These are phyloP conservation scores for Caryocar brasiliense DNA, from an alignment of 441 rosid genomes.

Conservation along the genomic window DNA sequence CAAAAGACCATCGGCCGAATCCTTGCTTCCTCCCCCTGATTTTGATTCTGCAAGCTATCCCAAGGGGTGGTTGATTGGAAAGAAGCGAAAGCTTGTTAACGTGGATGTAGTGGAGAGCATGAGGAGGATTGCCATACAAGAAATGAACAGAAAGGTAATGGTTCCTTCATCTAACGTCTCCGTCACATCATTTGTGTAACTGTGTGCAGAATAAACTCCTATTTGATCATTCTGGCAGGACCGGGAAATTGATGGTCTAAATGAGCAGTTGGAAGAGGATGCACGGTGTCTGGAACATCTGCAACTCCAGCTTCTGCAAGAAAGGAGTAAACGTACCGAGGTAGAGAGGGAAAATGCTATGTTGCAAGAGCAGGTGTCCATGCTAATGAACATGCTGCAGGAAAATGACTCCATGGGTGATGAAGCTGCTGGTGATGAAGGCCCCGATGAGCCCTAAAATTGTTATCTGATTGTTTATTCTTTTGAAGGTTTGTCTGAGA, in stretches of 20 bases:
- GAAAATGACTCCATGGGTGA: slow-evolving; percentile 45
- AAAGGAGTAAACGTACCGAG: slow-evolving; percentile 64
- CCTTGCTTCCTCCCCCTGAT: slow-evolving; percentile 85
- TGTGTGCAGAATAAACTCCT: not conserved
- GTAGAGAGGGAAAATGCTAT: slow-evolving; percentile 72
- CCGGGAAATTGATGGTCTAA: slow-evolving; percentile 75
- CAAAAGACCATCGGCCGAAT: slow-evolving; percentile 46
- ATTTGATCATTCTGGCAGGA: slow-evolving; percentile 39
- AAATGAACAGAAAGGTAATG: slow-evolving; percentile 88
- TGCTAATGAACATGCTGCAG: slow-evolving; percentile 79
- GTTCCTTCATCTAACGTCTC: not conserved
- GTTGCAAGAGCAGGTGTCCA: slow-evolving; percentile 72
- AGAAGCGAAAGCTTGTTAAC: slow-evolving; percentile 88
- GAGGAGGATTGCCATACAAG: slow-evolving; percentile 93
- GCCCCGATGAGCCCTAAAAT: slow-evolving; percentile 38
- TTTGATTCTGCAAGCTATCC: slow-evolving; percentile 83
- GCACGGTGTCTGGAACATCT: slow-evolving; percentile 68
- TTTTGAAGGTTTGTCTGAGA: slow-evolving; percentile 24
- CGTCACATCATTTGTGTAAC: not conserved
- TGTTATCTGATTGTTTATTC: slow-evolving; percentile 22
- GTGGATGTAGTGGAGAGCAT: slow-evolving; percentile 97
- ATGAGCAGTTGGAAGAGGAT: slow-evolving; percentile 92
- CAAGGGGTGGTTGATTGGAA: slow-evolving; percentile 89
- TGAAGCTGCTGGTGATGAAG: slow-evolving; percentile 25
- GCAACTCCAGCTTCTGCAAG: slow-evolving; percentile 75